Percentiles rank a stretch among this genome's conserved stretches.
Conservation (phyloP, 2,329 filamentous ascomycete species). For the Lachnellula subtilissima region DNA sequence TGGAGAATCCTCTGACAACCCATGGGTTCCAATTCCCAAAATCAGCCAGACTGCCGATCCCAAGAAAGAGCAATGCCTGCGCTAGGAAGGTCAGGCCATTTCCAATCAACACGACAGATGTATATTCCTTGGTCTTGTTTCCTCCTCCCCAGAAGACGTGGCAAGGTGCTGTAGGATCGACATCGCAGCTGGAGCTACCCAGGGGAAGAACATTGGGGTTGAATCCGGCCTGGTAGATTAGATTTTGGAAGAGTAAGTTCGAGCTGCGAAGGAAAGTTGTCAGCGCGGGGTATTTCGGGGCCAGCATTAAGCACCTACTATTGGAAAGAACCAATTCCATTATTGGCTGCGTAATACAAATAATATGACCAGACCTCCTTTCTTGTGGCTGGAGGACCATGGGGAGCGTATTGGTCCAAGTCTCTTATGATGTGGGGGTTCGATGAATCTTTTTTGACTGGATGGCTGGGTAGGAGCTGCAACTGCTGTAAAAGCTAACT, state of each 20-base stretch:
- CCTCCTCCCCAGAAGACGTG: constrained; percentile 30
- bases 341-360: constrained; percentile 29
- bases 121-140: constrained; percentile 24
- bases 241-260: constrained; percentile 31
- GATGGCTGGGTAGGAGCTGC: constrained; percentile 16
- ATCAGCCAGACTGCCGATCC: constrained; percentile 28
- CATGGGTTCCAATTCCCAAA: constrained; percentile 31
- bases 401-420: constrained; percentile 11
- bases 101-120: constrained; percentile 28
- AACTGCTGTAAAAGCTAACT: constrained; percentile 22
- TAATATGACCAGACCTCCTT: constrained; percentile 30
- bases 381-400: constrained; percentile 22
- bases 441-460: background rate
- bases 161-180: constrained; percentile 25
- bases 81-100: constrained; percentile 28
- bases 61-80: constrained; percentile 27
- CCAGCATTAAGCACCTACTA: constrained; percentile 22
- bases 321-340: constrained; percentile 30
- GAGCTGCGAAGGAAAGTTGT: constrained; percentile 16
- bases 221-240: constrained; percentile 31
- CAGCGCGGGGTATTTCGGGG: background rate
- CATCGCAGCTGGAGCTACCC: constrained; percentile 24
- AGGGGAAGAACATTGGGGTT: constrained; percentile 30
- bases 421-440: constrained; percentile 17
- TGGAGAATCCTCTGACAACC: constrained; percentile 29